Conservation (phyloP, 305 asterid species). For the Fraxinus dipetala region DNA sequence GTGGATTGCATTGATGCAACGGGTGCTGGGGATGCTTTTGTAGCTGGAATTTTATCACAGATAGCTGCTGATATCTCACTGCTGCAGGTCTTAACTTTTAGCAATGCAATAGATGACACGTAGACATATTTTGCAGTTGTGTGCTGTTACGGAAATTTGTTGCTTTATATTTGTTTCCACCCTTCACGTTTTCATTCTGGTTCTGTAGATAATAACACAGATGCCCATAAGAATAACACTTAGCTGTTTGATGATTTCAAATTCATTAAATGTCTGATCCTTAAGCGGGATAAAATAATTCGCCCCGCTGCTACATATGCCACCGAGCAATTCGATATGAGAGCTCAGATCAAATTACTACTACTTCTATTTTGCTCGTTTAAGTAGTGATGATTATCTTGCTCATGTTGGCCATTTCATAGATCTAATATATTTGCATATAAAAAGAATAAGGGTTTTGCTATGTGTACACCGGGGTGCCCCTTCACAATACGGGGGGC, state of each 20-base stretch:
- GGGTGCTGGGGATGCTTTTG: slow-evolving; percentile 99
- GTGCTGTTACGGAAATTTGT: background rate
- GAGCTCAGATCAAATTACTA: background rate
- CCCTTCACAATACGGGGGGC: no score
- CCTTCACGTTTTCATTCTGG: background rate
- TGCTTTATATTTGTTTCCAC: background rate
- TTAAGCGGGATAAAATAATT: background rate
- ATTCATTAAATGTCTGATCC: background rate
- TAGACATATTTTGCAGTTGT: background rate
- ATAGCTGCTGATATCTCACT: slow-evolving; percentile 67
- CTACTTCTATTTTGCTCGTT: background rate
- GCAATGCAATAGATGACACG: background rate
- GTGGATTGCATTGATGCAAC: slow-evolving; percentile 85
- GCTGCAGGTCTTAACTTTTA: slow-evolving; percentile 51
- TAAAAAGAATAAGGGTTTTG: no score
- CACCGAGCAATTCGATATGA: background rate
- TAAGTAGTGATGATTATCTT: background rate
- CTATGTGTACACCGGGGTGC: no score
- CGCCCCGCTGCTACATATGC: background rate
- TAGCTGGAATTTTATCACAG: slow-evolving; percentile 80
- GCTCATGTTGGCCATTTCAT: background rate
- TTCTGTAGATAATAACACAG: background rate
- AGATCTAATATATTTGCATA: background rate
- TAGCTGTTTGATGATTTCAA: background rate
- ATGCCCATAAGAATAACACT: background rate